A percentile compares a stretch with the other conserved stretches of the same genome.
These are phyloP conservation scores for Tuber brumale DNA, from an alignment of 495 filamentous ascomycete species.

Conservation along the genomic window DNA sequence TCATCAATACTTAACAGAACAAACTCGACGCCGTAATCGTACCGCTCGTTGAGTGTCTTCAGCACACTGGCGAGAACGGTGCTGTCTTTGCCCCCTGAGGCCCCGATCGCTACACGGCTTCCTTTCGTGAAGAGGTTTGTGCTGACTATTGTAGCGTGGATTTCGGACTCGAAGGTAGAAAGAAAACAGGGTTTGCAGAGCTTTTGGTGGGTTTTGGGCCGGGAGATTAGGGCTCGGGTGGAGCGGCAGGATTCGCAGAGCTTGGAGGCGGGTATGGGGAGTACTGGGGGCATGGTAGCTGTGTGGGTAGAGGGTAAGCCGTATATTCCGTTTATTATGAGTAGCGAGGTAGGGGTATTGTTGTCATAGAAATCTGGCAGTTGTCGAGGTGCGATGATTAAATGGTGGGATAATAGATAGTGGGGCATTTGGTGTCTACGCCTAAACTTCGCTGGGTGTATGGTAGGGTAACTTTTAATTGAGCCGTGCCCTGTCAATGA, in stretches of 20 bases:
- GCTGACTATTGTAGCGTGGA: conserved; percentile 81
- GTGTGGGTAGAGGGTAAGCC: not conserved
- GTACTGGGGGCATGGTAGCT: conserved; percentile 1
- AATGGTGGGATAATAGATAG: not conserved
- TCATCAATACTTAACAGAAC: conserved; percentile 89
- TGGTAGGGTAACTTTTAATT: not conserved
- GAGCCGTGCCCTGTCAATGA: not conserved
- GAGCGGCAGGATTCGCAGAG: conserved; percentile 69
- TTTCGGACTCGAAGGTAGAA: conserved; percentile 78
- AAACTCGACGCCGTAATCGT: conserved; percentile 79
- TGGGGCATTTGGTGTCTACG: not conserved
- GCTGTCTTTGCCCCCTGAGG: conserved; percentile 95
- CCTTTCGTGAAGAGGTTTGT: conserved; percentile 73
- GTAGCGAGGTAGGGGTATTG: not conserved
- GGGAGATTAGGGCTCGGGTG: conserved; percentile 75
- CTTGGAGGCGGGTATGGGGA: conserved; percentile 43
- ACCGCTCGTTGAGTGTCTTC: conserved; percentile 85
- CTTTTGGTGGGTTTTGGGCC: conserved; percentile 87
- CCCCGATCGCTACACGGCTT: conserved; percentile 87
- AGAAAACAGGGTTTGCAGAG: conserved; percentile 89
- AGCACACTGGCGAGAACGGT: conserved; percentile 91
- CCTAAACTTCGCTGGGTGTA: not conserved
- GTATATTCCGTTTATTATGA: not conserved
- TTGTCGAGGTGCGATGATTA: not conserved
- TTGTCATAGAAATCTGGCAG: not conserved